phyloP scores from a whole-genome alignment of 257 asterid genomes.

The Primulina huaijiensis region DNA sequence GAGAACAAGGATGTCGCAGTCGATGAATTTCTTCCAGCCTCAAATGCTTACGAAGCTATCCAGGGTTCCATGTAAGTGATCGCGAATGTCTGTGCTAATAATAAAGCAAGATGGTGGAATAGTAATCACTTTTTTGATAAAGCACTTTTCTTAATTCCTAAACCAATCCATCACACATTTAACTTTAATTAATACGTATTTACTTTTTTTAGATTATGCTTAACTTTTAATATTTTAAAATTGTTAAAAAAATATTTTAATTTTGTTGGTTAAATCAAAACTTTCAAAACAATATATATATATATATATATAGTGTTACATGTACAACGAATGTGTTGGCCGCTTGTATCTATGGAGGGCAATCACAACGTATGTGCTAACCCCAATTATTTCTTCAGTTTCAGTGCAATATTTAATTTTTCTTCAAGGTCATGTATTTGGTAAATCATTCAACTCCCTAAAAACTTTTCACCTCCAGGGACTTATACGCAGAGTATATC shows the following conservation, averaged over 20 bases:
- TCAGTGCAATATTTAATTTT: neutral
- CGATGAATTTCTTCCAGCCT: neutral
- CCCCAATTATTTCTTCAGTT: neutral
- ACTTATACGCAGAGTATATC: neutral
- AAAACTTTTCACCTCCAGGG: neutral
- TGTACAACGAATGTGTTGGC: too few relatives aligned
- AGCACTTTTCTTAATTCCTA: too few relatives aligned
- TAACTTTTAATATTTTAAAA: too few relatives aligned
- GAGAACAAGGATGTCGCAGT: slow-evolving; percentile 70
- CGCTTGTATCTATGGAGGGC: neutral
- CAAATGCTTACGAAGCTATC: neutral
- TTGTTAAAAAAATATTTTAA: too few relatives aligned
- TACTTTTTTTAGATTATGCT: too few relatives aligned
- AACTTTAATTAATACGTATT: too few relatives aligned
- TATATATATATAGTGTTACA: too few relatives aligned
- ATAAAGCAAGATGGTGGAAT: too few relatives aligned
- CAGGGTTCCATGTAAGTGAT: slow-evolving; percentile 3
- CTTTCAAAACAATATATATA: too few relatives aligned
- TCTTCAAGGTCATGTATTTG: neutral
- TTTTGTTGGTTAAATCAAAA: too few relatives aligned
- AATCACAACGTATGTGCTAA: neutral
- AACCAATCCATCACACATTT: too few relatives aligned
- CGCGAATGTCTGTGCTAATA: neutral
- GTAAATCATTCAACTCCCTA: neutral
- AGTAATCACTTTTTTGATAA: too few relatives aligned